Evolutionary conservation across 805 yeast genomes (phyloP).

Genomic region (Ogataea trehaloabstinens): DNA sequence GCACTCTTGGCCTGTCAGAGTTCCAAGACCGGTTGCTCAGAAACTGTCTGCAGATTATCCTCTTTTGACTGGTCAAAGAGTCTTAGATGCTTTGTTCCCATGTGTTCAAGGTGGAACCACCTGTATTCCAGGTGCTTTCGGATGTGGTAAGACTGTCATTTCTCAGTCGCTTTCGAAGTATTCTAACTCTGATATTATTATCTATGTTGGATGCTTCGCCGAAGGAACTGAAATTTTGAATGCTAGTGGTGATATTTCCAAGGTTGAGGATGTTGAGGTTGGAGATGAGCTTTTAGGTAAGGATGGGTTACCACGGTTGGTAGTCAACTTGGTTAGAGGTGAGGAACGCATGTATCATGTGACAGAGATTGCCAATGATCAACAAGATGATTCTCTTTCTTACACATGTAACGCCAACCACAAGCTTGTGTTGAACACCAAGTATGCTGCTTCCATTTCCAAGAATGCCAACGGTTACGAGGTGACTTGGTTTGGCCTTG

Average conservation of each 20-base stretch:
- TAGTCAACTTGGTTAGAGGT: constrained; percentile 43
- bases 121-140: constrained; percentile 99
- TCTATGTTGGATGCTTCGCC: constrained; percentile 73
- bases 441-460: constrained; percentile 17
- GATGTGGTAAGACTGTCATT: constrained; percentile 97
- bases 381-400: constrained; percentile 5
- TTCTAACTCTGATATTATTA: constrained; percentile 95
- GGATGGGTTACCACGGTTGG: constrained; percentile 40
- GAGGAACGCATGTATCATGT: constrained; percentile 41
- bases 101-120: constrained; percentile 99
- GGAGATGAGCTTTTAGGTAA: constrained; percentile 43
- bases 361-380: constrained; percentile 10
- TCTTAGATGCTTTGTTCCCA: constrained; percentile 94
- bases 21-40: constrained; percentile 97
- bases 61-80: constrained; percentile 97
- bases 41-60: constrained; percentile 93
- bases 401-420: constrained; percentile 40
- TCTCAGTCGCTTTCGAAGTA: constrained; percentile 96
- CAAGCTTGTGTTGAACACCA: constrained; percentile 37
- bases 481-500: constrained; percentile 6
- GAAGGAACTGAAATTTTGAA: constrained; percentile 86
- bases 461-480: constrained; percentile 4
- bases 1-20: constrained; percentile 99
- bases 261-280: constrained; percentile 34
- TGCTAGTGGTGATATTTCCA: constrained; percentile 38